phyloP scores from a whole-genome alignment of 306 rosid species.

The Macrotyloma uniflorum region DNA sequence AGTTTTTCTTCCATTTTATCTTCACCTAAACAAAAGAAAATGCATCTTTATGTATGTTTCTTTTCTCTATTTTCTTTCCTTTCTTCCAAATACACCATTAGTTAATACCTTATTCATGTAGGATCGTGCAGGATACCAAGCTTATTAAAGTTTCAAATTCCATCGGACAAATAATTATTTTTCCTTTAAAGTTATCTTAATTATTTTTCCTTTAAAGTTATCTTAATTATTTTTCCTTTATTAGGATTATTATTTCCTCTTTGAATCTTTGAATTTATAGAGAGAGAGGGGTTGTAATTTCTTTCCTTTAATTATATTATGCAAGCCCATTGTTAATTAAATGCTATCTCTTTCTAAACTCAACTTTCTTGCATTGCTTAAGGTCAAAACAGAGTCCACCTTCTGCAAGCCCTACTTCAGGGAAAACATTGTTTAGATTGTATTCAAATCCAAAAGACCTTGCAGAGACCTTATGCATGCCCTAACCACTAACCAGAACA shows the following conservation, averaged over 20 bases:
- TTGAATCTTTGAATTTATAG: too few species aligned
- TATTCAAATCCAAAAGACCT: neutral
- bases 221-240: too few species aligned
- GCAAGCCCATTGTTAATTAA: neutral
- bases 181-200: too few species aligned
- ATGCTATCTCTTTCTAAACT: neutral
- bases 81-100: slow-evolving; percentile 4
- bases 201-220: too few species aligned
- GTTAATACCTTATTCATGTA: slow-evolving; percentile 22
- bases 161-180: too few species aligned
- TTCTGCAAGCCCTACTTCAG: neutral
- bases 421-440: neutral
- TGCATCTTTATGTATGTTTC: neutral
- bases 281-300: too few species aligned
- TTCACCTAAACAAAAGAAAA: neutral
- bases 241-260: too few species aligned
- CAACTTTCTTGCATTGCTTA: neutral
- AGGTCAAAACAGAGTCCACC: neutral
- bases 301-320: too few species aligned
- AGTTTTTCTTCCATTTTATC: neutral
- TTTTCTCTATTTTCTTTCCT: neutral
- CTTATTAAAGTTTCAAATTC: too few species aligned
- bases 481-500: neutral
- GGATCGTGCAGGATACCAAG: neutral
- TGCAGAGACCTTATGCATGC: neutral